These are phyloP conservation scores for Theobroma grandiflorum DNA, from an alignment of 441 rosid genomes.

Conservation along the genomic window DNA sequence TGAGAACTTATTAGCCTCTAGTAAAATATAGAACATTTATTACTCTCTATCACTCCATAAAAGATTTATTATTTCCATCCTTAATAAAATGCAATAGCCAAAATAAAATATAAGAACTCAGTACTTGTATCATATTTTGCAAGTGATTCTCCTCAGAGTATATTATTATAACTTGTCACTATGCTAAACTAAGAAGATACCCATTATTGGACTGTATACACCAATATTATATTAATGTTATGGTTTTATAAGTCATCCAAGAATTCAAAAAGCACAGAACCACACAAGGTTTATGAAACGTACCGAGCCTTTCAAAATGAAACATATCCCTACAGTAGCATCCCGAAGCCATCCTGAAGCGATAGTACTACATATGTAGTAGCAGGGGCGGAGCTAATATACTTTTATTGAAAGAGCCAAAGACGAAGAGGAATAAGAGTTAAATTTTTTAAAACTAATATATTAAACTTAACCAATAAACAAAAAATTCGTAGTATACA, in stretches of 20 bases:
- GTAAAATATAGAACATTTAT: neutral
- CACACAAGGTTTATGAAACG: slow-evolving; percentile 21
- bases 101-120: neutral
- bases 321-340: slow-evolving; percentile 76
- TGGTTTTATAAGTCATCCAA: slow-evolving; percentile 2
- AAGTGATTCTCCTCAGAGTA: neutral
- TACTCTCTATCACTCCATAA: neutral
- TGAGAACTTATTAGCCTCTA: neutral
- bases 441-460: too few species aligned
- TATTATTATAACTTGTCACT: neutral
- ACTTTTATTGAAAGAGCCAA: too few species aligned
- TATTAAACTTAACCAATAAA: too few species aligned
- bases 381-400: neutral
- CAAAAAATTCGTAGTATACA: too few species aligned
- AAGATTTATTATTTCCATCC: neutral
- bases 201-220: neutral
- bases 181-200: neutral
- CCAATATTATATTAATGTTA: neutral
- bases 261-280: neutral
- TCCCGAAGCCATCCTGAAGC: slow-evolving; percentile 58
- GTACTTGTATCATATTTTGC: neutral
- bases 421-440: too few species aligned
- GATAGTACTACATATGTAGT: slow-evolving; percentile 70
- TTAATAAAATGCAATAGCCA: neutral
- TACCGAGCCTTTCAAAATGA: slow-evolving; percentile 97